Percentiles rank a stretch among this genome's conserved stretches.
These are phyloP conservation scores for Apocynum venetum DNA, from an alignment of 257 asterid species.

Conservation along the genomic window DNA sequence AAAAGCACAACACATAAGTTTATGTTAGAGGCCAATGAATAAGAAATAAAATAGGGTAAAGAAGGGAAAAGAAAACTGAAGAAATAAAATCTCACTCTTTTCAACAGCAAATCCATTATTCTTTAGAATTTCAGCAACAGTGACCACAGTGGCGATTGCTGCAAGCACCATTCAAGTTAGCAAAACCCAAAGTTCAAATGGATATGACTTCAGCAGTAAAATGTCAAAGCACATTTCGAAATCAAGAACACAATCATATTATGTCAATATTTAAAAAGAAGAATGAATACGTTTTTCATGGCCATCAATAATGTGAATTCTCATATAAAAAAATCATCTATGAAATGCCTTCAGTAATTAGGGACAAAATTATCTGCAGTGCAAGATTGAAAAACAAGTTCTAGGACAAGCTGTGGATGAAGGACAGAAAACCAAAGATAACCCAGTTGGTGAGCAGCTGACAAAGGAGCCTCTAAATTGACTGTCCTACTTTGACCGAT, in stretches of 20 bases:
- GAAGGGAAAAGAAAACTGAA: neutral
- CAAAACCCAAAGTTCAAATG: neutral
- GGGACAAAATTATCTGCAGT: neutral
- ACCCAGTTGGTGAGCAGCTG: neutral
- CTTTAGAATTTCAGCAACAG: slow-evolving; percentile 69
- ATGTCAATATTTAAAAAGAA: neutral
- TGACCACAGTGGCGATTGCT: slow-evolving; percentile 73
- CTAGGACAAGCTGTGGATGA: neutral
- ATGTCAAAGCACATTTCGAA: neutral
- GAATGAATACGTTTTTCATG: neutral
- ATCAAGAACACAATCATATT: neutral
- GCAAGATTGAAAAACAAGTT: neutral
- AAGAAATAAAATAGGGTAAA: neutral
- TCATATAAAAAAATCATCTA: neutral
- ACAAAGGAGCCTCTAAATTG: no score
- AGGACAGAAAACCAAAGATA: neutral
- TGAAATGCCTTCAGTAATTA: neutral
- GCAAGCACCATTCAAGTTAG: slow-evolving; percentile 22
- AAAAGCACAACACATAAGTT: neutral
- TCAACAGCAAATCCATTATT: slow-evolving; percentile 70
- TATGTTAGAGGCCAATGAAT: neutral
- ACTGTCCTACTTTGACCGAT: neutral
- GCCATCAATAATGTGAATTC: neutral
- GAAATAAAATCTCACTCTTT: slow-evolving; percentile 40
- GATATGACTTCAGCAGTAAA: neutral